phyloP scores from a whole-genome alignment of 2,329 filamentous ascomycete species.

The Pochonia chlamydosporia region DNA sequence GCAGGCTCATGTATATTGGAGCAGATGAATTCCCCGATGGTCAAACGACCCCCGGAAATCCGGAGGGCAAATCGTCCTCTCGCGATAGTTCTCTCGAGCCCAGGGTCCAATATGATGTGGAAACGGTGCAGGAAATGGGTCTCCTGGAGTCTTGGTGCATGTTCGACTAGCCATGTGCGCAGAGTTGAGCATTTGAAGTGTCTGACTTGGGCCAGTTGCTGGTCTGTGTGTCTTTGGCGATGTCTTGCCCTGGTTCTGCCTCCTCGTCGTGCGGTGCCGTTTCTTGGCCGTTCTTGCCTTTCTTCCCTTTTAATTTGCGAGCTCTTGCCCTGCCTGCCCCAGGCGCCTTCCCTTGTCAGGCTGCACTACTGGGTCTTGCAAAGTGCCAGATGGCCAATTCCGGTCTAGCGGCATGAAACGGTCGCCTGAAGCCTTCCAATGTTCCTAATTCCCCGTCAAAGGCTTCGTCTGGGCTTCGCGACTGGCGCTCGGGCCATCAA shows the following conservation, averaged over 20 bases:
- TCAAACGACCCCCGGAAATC: neutral
- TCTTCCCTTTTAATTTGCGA: too few relatives aligned
- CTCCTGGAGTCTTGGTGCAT: neutral
- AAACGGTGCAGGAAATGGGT: neutral
- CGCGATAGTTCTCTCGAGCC: too few relatives aligned
- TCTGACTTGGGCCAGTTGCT: neutral
- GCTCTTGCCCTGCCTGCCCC: neutral
- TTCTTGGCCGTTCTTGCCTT: neutral
- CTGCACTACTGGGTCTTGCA: neutral
- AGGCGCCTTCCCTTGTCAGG: neutral
- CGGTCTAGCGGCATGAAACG: conserved; percentile 2
- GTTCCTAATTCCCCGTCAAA: conserved; percentile 1
- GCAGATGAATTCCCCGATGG: neutral
- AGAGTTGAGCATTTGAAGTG: neutral
- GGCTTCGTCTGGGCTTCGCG: neutral
- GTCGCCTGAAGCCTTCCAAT: neutral
- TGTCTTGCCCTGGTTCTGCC: too few relatives aligned
- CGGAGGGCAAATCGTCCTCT: too few relatives aligned
- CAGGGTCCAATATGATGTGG: neutral
- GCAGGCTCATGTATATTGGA: neutral
- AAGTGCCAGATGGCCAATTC: neutral
- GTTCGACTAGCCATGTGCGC: too few relatives aligned
- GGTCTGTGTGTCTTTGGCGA: too few relatives aligned
- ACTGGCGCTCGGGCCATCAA: conserved; percentile 4
- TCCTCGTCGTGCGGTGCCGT: neutral